Conservation (phyloP, 805 yeast genomes). For the Candida ascalaphidarum region DNA sequence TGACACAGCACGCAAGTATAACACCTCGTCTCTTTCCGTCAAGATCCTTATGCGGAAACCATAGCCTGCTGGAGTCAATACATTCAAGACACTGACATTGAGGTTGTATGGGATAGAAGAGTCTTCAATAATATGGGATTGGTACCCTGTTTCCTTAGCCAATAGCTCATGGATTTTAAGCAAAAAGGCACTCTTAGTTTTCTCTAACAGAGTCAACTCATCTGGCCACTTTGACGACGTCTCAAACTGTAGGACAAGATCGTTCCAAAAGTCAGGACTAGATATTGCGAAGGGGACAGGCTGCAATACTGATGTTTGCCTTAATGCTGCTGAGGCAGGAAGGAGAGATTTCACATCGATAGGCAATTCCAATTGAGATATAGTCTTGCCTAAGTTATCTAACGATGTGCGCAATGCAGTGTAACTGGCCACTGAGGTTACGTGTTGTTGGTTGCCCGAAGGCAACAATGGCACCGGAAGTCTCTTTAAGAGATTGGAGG, state of each 20-base stretch:
- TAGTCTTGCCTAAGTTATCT: slow-evolving; percentile 39
- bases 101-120: slow-evolving; percentile 55
- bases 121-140: slow-evolving; percentile 58
- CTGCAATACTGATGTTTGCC: slow-evolving; percentile 66
- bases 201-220: slow-evolving; percentile 75
- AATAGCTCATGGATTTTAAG: slow-evolving; percentile 48
- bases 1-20: slow-evolving; percentile 64
- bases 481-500: slow-evolving; percentile 38
- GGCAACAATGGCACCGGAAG: slow-evolving; percentile 57
- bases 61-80: slow-evolving; percentile 83
- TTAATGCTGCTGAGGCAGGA: slow-evolving; percentile 66
- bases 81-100: slow-evolving; percentile 47
- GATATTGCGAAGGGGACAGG: slow-evolving; percentile 79
- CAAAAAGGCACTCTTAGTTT: slow-evolving; percentile 84
- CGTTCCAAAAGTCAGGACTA: slow-evolving; percentile 73
- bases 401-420: slow-evolving; percentile 32
- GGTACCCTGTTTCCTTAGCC: slow-evolving; percentile 44
- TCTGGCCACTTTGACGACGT: slow-evolving; percentile 94
- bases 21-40: slow-evolving; percentile 75
- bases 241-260: slow-evolving; percentile 80
- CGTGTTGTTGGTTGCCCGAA: slow-evolving; percentile 45
- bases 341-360: slow-evolving; percentile 60
- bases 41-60: slow-evolving; percentile 73
- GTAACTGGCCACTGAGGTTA: slow-evolving; percentile 19
- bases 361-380: slow-evolving; percentile 50